Conservation (phyloP, 108 stramenopile species). For the Cyclotella choctawhatcheeana region DNA sequence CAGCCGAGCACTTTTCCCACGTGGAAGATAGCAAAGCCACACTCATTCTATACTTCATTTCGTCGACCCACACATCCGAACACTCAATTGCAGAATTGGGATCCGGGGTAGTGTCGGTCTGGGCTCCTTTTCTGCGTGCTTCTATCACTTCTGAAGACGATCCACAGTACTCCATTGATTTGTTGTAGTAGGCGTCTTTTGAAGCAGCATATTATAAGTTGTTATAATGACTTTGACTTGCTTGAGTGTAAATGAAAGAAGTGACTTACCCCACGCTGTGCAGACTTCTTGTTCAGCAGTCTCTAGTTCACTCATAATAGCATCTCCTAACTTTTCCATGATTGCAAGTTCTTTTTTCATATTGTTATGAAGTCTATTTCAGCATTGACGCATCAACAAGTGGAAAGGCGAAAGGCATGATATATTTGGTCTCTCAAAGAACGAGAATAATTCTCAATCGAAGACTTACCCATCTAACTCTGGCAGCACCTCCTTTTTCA, state of each 20-base stretch:
- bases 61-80: constrained; percentile 75
- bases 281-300: constrained; percentile 71
- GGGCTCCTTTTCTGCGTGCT: constrained; percentile 22
- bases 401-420: background rate
- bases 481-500: constrained; percentile 49
- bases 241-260: background rate
- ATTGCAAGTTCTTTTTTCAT: constrained; percentile 49
- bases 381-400: background rate
- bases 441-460: background rate
- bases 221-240: no score
- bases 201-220: no score
- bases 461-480: constrained; percentile 41
- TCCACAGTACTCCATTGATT: constrained; percentile 38
- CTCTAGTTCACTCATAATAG: constrained; percentile 73
- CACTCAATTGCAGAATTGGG: constrained; percentile 53
- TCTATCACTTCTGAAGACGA: constrained; percentile 25
- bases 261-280: constrained; percentile 62
- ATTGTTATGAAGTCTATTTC: constrained; percentile 34
- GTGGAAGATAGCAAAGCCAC: constrained; percentile 70
- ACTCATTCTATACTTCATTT: constrained; percentile 81
- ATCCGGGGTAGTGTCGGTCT: constrained; percentile 17
- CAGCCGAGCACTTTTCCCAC: constrained; percentile 77
- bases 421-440: background rate
- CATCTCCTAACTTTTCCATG: constrained; percentile 71
- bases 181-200: constrained; percentile 48